Base-by-base conservation (phyloP, 192 early-diverging fungal genomes). In the Backusella macrospora region DNA sequence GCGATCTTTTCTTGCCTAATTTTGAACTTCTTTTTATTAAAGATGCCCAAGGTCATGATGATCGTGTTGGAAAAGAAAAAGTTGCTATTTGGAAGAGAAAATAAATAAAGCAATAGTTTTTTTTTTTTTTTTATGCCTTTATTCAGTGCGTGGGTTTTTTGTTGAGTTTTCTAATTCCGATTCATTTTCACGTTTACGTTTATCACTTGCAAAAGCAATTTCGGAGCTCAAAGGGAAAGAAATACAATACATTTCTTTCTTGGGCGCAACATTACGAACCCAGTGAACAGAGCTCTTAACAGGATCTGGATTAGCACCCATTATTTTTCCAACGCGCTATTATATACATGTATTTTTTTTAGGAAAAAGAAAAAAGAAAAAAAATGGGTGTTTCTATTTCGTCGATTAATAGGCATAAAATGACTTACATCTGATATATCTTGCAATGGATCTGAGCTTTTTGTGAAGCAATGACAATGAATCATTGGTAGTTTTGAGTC, bases 191-290 rank as follows among this genome's bases (percentile, higher is more conserved):
- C 16, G n/a, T 47, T 68, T 68, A 47, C 67, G 67, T 47, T 68
- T 68, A n/a, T 68, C 67, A 15, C 26, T 66, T 29, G 75, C 75
- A 78, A 88, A 98, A 8, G 96, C 95, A 21, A 98, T 89, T 63
- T 85, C 90, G 13, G 84, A 78, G 16, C 92, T 94, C 65, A 99
- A 78, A 15, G 80, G 79, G 75, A 99, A 93, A 18, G 92, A 92
- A 49, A 98, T 82, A 76, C 98, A 99, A 75, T 94, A 90, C 98
- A 99, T 99, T 34, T 99, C 95, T 86, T 99, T 99, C 66, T 95
- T 96, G 3, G 98, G 98, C 0, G 98, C 96, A 1, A 99, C 98
- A 63, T 93, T 92, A 18, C 98, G 90, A 1, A 99, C 98, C 80
- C 88, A 91, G 74, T 93, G 90, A 4, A 96, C 81, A 5, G 67